Conservation (phyloP, 225 moss, liverwort and hornwort species). For the Neckera pumila region DNA sequence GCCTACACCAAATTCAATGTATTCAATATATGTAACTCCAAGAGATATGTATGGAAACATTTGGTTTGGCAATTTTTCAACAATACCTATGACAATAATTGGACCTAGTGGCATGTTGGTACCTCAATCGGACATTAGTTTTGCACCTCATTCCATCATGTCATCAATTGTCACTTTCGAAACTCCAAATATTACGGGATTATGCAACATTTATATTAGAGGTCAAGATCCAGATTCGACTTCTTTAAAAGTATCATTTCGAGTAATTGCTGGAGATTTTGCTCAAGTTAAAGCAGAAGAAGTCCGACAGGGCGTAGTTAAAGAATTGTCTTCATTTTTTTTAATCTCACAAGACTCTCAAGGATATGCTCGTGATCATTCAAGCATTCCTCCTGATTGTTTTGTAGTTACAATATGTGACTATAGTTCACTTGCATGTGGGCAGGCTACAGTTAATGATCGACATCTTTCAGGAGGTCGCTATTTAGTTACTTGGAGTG, state of each 20-base stretch:
- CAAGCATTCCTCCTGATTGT: conserved; percentile 1
- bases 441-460: conserved; percentile 11
- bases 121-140: background rate
- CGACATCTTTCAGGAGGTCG: conserved; percentile 10
- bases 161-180: conserved; percentile 5
- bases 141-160: background rate
- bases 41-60: conserved; percentile 12
- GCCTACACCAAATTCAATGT: conserved; percentile 3
- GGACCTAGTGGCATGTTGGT: background rate
- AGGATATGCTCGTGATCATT: conserved; percentile 6
- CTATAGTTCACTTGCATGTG: background rate
- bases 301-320: background rate
- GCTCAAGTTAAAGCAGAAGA: background rate
- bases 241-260: background rate
- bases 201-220: background rate
- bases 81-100: background rate
- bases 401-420: background rate
- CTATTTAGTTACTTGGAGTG: conserved; percentile 20
- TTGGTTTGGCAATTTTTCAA: conserved; percentile 12
- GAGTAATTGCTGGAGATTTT: conserved; percentile 16
- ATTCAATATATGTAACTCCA: conserved; percentile 10
- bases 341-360: conserved; percentile 10
- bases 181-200: background rate
- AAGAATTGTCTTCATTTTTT: conserved; percentile 12
- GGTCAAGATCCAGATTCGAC: background rate